Conservation (phyloP, 352 stramenopile genomes). For the Globisporangium orthogonon region DNA sequence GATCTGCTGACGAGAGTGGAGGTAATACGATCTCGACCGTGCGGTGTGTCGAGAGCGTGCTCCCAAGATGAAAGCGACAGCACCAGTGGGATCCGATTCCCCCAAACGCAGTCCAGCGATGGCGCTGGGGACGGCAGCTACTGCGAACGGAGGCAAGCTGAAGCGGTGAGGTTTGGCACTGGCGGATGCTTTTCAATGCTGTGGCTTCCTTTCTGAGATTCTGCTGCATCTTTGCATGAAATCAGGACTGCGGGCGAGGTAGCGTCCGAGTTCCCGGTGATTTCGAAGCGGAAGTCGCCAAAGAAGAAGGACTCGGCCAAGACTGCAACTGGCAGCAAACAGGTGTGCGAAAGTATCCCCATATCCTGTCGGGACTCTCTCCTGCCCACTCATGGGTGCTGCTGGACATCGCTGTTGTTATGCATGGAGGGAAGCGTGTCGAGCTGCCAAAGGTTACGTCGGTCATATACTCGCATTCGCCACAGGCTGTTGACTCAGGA, state of each 20-base stretch:
- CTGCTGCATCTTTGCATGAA: not conserved
- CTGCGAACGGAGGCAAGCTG: not conserved
- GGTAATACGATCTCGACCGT: not conserved
- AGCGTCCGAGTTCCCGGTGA: constrained; percentile 3
- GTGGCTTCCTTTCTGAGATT: not conserved
- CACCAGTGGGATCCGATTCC: not conserved
- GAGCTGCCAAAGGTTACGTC: constrained; percentile 36
- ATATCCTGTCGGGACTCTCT: not conserved
- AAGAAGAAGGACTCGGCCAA: constrained; percentile 11
- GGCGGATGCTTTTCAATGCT: not conserved
- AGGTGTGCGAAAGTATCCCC: not conserved
- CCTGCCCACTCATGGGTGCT: too few relatives aligned
- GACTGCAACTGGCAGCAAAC: not conserved
- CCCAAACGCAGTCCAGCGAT: not conserved
- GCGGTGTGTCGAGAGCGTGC: not conserved
- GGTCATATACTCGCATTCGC: constrained; percentile 21
- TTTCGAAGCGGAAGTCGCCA: constrained; percentile 7
- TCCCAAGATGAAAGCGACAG: not conserved
- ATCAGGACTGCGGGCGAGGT: not conserved
- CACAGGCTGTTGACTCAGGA: constrained; percentile 33
- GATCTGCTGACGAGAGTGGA: constrained; percentile 1
- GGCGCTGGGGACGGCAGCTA: not conserved
- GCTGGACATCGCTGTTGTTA: not conserved
- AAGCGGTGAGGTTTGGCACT: not conserved
- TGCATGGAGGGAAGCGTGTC: constrained; percentile 7